Base-by-base conservation (phyloP, 83 land plant genomes). In the Diphasiastrum complanatum region DNA sequence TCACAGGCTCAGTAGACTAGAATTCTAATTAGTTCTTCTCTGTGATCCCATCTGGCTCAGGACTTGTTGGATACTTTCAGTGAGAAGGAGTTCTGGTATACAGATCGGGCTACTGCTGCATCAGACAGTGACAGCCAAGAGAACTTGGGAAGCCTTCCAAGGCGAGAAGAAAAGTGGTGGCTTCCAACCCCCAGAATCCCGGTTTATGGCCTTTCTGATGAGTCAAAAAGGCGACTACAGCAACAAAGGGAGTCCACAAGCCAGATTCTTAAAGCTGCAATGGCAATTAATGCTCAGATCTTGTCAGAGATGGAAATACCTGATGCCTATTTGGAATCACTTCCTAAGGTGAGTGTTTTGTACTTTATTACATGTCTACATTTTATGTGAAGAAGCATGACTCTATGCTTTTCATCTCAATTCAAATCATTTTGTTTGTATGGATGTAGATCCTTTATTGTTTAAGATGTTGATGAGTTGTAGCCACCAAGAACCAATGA, bases 121-220 rank as follows among this genome's bases (percentile, higher is more conserved):
- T 14, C 33, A 48, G 57, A 48, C 18, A 24, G 20, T 22, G 63
- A 26, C 26, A 3, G 18, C 51, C 24, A 40, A 40, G 48, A 5
- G 20, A 60, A 2, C 23, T 29, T n/a, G n/a, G n/a, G n/a, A n/a
- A n/a, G n/a, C 8, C 60, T 65, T 5, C 68, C 26, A 35, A 38
- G 64, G 12, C 57, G 53, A 14, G 68, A 51, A 12, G 68, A 65
- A 25, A 65, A 65, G 36, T 65, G 68, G 68, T 65, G 68, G 68
- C 62, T 65, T 20, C 68, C 68, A 10, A 53, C 46, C 11, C 64
- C 63, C 2, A 51, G 36, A 18, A 46, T 65, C 35, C 68, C 68
- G 47, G 55, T 18, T 1, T 16, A 31, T 24, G 66, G 66, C 5
- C 60, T 63, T 2, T 63, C 56, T n/a, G 60, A 63, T 2, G 60